Conservation (phyloP, 148 eudicot species). For the Nyssa sinensis region DNA sequence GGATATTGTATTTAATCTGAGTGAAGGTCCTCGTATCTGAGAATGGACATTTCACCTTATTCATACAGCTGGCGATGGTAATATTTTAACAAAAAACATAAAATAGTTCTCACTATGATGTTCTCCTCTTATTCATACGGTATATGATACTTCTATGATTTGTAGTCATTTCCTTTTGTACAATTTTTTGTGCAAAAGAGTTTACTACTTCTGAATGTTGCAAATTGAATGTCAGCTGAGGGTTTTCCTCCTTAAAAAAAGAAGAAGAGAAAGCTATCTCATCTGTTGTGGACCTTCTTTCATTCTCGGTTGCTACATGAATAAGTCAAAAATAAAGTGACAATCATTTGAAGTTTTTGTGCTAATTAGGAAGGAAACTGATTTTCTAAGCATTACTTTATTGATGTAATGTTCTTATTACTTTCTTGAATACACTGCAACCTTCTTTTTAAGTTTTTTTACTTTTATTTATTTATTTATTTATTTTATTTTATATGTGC, state of each 20-base stretch:
- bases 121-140: too few relatives aligned
- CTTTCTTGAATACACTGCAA: not conserved
- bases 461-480: not conserved
- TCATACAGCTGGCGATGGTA: too few relatives aligned
- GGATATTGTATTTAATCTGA: too few relatives aligned
- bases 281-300: not conserved
- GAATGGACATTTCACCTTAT: too few relatives aligned
- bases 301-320: not conserved
- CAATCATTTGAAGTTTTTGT: not conserved
- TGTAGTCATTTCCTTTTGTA: not conserved
- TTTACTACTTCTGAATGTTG: not conserved
- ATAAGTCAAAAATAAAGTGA: not conserved
- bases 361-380: not conserved
- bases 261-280: not conserved
- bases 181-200: not conserved
- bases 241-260: not conserved
- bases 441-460: not conserved
- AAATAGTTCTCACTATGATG: too few relatives aligned
- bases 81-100: too few relatives aligned
- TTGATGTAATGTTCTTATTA: conserved; percentile 6
- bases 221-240: not conserved
- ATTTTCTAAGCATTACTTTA: not conserved
- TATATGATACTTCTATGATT: not conserved
- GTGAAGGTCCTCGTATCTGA: too few relatives aligned
- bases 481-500: not conserved